Base-by-base conservation (phyloP, 495 filamentous ascomycete genomes). In the Lasiosphaeria miniovina region DNA sequence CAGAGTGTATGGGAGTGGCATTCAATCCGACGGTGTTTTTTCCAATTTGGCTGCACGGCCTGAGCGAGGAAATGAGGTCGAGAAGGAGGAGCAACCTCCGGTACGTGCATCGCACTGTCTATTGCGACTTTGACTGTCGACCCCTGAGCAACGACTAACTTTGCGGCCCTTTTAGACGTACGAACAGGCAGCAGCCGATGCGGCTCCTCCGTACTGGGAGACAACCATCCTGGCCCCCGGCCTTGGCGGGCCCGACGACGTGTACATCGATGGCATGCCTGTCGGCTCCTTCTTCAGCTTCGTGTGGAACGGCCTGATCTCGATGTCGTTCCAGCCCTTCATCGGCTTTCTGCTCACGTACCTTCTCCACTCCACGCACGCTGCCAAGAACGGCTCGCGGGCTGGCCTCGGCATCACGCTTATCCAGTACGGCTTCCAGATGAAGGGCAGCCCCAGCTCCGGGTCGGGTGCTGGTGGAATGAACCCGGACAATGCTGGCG, bases 221-320 rank as follows among this genome's bases (percentile, higher is more conserved):
- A 98, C 93, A 15, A 97, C 94, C 3, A 97, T 98, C 65, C 82
- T 98, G 57, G 91, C 93, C 3, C 95, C 94, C 6, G 93, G 93
- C 36, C 78, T 87, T 54, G 83, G 87, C 49, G 88, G 87, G 3
- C 81, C 82, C 36, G 92, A 98, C 67, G 94, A 98, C 73, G 94
- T 98, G 52, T 98, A 90, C 71, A 88, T 98, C 46, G 93, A 98
- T 70, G 95, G 94, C 64, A 82, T 98, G 64, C 92, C 95, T 3
- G 95, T 98, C 61, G 94, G 94, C 68, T 95, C 92, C 38, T 76
- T 98, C 64, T 98, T 98, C 79, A 88, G 86, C 56, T 98, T 98
- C 68, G 78, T 96, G 60, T 98, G 95, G 95, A 98, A 98, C 74
- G 93, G 85, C 71, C 93, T 98, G 88, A 97, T 98, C 65, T 93